Conservation (phyloP, 2,329 filamentous ascomycete genomes). For the Bipolaris gigantea region DNA sequence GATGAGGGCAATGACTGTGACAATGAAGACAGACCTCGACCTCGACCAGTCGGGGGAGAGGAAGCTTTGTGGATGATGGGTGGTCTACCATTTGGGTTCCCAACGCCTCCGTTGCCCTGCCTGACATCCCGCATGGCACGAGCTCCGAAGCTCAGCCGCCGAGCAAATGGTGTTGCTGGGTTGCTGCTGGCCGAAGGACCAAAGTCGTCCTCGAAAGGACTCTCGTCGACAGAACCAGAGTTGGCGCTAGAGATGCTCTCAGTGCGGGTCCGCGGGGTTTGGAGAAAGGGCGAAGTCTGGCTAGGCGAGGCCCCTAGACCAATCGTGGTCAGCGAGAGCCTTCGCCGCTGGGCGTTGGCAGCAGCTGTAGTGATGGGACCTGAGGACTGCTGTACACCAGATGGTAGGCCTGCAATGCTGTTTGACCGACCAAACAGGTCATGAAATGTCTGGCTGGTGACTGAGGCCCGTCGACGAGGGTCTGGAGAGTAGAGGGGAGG, state of each 20-base stretch:
- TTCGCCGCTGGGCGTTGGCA: conserved; percentile 53
- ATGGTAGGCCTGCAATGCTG: conserved; percentile 39
- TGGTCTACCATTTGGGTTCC: conserved; percentile 66
- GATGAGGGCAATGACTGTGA: conserved; percentile 38
- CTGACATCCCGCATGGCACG: conserved; percentile 74
- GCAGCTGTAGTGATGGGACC: conserved; percentile 54
- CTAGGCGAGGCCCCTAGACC: conserved; percentile 51
- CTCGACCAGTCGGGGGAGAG: conserved; percentile 57
- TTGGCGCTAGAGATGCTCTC: conserved; percentile 54
- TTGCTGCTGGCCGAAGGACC: conserved; percentile 57
- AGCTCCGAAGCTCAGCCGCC: conserved; percentile 88
- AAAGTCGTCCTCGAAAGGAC: conserved; percentile 59
- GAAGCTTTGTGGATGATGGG: conserved; percentile 54
- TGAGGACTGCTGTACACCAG: conserved; percentile 36
- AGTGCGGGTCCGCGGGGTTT: conserved; percentile 44
- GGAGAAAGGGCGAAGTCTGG: conserved; percentile 49
- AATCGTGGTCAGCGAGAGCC: conserved; percentile 54
- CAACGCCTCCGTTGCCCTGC: conserved; percentile 52
- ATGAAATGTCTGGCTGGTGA: conserved; percentile 53
- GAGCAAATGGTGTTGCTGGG: conserved; percentile 73
- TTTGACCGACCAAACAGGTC: conserved; percentile 50
- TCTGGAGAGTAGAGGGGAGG: conserved; percentile 44
- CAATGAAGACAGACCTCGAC: conserved; percentile 60
- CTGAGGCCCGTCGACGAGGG: conserved; percentile 50
- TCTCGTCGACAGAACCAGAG: conserved; percentile 53